Evolutionary conservation across 2,329 filamentous ascomycete genomes (phyloP).

Genomic region (Colletotrichum filicis): DNA sequence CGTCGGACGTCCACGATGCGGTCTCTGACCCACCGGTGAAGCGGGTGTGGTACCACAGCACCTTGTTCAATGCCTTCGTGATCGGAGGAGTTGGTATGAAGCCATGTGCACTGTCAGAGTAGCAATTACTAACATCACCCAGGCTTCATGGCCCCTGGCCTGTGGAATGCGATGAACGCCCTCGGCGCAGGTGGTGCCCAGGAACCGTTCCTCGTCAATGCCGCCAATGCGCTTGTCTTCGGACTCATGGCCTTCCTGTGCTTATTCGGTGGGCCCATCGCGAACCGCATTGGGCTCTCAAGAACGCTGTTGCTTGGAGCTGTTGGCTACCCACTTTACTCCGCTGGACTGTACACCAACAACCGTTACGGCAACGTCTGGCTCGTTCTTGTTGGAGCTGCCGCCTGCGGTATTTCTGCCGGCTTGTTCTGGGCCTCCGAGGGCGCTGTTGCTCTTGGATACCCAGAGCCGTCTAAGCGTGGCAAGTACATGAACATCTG

Average conservation of each 20-base stretch:
- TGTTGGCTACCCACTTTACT: constrained; percentile 59
- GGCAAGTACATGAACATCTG: constrained; percentile 53
- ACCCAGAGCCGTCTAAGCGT: constrained; percentile 58
- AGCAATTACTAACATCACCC: background rate
- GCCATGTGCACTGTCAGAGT: background rate
- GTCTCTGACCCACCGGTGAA: constrained; percentile 8
- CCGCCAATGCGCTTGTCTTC: constrained; percentile 63
- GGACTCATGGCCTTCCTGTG: constrained; percentile 58
- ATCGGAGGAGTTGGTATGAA: constrained; percentile 58
- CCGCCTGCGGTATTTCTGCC: constrained; percentile 58
- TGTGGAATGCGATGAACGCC: constrained; percentile 68
- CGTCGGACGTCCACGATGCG: constrained; percentile 4
- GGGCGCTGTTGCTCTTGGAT: constrained; percentile 60
- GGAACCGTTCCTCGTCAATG: constrained; percentile 62
- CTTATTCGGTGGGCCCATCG: constrained; percentile 58
- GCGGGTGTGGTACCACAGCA: constrained; percentile 58
- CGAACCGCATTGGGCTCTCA: constrained; percentile 59
- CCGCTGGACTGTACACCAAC: constrained; percentile 59
- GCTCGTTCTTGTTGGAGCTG: constrained; percentile 61
- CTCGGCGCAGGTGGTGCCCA: constrained; percentile 64
- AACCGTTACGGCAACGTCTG: constrained; percentile 62
- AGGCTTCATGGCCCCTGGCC: constrained; percentile 57
- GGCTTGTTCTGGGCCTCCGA: constrained; percentile 63
- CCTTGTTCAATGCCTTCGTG: constrained; percentile 64
- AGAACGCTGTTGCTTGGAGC: constrained; percentile 57